Percentiles rank a stretch among this genome's conserved stretches.
phyloP scores from a whole-genome alignment of 1,139 yeast genomes.

The Saccharomycopsis phalli region DNA sequence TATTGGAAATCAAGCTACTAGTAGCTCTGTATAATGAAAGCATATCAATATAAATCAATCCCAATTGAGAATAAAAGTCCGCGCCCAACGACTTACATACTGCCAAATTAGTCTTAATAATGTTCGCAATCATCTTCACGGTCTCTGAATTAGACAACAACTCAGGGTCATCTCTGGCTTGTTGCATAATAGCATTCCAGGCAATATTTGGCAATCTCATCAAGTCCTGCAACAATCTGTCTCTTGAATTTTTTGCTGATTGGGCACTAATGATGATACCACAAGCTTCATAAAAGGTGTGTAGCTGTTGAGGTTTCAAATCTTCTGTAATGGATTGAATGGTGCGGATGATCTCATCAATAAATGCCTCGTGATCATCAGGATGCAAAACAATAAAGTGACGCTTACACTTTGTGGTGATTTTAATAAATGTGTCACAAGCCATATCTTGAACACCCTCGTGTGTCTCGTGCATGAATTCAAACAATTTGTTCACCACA shows the following conservation, averaged over 20 bases:
- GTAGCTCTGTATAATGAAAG: constrained; percentile 84
- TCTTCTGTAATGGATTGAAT: constrained; percentile 85
- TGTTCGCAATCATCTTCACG: constrained; percentile 86
- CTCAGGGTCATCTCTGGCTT: constrained; percentile 85
- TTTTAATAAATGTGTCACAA: constrained; percentile 95
- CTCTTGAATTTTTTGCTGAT: constrained; percentile 53
- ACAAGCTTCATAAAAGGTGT: constrained; percentile 95
- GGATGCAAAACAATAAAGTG: constrained; percentile 87
- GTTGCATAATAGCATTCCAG: constrained; percentile 83
- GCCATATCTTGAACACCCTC: constrained; percentile 99
- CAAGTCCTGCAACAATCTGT: constrained; percentile 62
- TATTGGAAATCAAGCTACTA: constrained; percentile 74
- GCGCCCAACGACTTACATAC: constrained; percentile 92
- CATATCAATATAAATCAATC: constrained; percentile 82
- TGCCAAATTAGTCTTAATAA: constrained; percentile 88
- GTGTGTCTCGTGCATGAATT: constrained; percentile 98
- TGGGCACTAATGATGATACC: constrained; percentile 91
- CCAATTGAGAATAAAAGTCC: constrained; percentile 82
- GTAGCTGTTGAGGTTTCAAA: constrained; percentile 94
- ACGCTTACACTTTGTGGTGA: constrained; percentile 87
- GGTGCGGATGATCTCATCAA: constrained; percentile 77
- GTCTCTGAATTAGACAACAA: constrained; percentile 76
- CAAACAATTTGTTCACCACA: constrained; percentile 89
- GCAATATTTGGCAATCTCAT: constrained; percentile 93
- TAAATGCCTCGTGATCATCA: constrained; percentile 86